phyloP scores from a whole-genome alignment of 495 filamentous ascomycete species.

The Hyaloscypha bicolor region DNA sequence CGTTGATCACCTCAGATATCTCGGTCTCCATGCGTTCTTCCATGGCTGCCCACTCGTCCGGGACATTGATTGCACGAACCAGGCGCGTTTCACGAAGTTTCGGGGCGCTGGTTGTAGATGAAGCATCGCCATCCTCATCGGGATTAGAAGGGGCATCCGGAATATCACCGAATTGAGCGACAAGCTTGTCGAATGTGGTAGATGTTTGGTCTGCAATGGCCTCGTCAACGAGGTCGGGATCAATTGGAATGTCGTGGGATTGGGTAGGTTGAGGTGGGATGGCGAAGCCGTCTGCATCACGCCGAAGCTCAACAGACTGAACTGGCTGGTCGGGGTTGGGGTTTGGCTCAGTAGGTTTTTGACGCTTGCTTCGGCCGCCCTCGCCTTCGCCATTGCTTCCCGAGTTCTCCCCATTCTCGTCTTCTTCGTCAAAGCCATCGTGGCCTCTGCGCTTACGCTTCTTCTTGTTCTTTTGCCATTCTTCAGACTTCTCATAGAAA shows the following conservation, averaged over 20 bases:
- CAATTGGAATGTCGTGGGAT: slow-evolving; percentile 40
- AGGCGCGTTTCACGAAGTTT: not conserved
- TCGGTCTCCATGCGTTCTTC: slow-evolving; percentile 51
- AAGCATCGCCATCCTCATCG: slow-evolving; percentile 18
- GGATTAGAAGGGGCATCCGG: too few relatives aligned
- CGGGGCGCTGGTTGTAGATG: not conserved
- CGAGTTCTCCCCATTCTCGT: slow-evolving; percentile 14
- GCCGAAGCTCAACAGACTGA: slow-evolving; percentile 33
- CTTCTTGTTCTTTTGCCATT: slow-evolving; percentile 52
- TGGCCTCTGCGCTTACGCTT: slow-evolving; percentile 46
- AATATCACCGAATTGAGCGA: slow-evolving; percentile 16
- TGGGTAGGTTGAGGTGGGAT: slow-evolving; percentile 42
- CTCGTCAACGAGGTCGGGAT: slow-evolving; percentile 29
- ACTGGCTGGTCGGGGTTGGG: slow-evolving; percentile 2
- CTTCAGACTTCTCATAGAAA: slow-evolving; percentile 64
- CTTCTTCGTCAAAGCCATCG: slow-evolving; percentile 22
- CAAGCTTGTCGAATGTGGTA: slow-evolving; percentile 8
- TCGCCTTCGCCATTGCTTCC: slow-evolving; percentile 13
- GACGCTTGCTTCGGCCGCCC: slow-evolving; percentile 19
- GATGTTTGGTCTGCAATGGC: not conserved
- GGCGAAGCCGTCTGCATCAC: slow-evolving; percentile 57
- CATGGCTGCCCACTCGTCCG: slow-evolving; percentile 50
- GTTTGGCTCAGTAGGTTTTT: slow-evolving; percentile 13
- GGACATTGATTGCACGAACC: slow-evolving; percentile 30
- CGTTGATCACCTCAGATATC: slow-evolving; percentile 49